Evolutionary conservation across 1,284 basidiomycete species (phyloP).

Genomic region (Ceratobasidium papillatum): DNA sequence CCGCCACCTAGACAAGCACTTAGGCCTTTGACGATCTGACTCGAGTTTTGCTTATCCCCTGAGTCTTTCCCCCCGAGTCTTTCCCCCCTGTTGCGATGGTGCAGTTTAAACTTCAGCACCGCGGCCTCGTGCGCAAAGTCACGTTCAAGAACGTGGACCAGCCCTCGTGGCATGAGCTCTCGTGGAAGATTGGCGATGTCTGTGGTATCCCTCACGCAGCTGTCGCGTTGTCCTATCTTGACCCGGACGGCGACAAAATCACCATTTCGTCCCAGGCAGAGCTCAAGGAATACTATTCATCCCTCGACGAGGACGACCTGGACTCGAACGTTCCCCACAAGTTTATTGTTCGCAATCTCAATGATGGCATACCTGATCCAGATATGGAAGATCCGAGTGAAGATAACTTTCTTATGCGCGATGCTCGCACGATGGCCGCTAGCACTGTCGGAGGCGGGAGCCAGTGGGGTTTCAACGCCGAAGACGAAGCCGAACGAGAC

Average conservation of each 20-base stretch:
- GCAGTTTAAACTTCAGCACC: slow-evolving; percentile 36
- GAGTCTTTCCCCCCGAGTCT: not conserved
- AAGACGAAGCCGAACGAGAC: slow-evolving; percentile 36
- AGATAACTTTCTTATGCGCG: slow-evolving; percentile 21
- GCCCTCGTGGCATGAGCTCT: slow-evolving; percentile 36
- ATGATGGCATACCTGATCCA: slow-evolving; percentile 24
- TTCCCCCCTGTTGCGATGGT: slow-evolving; percentile 21
- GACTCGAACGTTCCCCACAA: slow-evolving; percentile 29
- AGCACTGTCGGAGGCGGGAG: slow-evolving; percentile 35
- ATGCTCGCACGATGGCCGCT: slow-evolving; percentile 29
- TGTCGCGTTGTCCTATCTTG: slow-evolving; percentile 28
- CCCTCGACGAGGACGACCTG: slow-evolving; percentile 25
- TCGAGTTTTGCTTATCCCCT: not conserved
- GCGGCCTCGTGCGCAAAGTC: slow-evolving; percentile 35
- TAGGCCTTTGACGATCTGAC: not conserved
- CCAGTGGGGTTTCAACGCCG: slow-evolving; percentile 26
- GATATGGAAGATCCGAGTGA: slow-evolving; percentile 18
- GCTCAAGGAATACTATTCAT: slow-evolving; percentile 40
- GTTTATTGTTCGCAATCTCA: slow-evolving; percentile 33
- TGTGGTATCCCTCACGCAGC: slow-evolving; percentile 35
- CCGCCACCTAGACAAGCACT: not conserved
- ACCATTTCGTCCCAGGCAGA: slow-evolving; percentile 43
- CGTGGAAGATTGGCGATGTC: slow-evolving; percentile 34
- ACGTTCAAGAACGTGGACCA: slow-evolving; percentile 34
- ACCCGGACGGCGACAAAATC: slow-evolving; percentile 40